Evolutionary conservation across 208 protist species (phyloP).

Genomic region (Balamuthia mandrillaris): DNA sequence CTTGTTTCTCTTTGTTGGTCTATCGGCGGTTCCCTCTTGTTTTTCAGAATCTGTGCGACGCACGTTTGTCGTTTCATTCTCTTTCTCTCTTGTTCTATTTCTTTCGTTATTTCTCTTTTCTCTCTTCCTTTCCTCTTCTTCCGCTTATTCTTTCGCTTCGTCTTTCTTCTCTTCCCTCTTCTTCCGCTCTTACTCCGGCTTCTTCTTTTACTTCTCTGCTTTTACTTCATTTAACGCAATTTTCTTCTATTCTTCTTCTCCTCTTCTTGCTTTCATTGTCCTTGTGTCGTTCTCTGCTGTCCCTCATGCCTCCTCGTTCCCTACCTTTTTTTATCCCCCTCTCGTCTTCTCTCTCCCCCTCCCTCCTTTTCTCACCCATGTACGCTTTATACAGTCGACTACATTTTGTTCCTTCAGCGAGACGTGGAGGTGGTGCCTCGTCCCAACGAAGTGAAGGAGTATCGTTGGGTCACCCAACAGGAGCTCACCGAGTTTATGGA

Average conservation of each 20-base stretch:
- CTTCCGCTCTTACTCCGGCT: background rate
- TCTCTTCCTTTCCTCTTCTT: no score
- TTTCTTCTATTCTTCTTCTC: background rate
- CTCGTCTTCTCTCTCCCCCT: background rate
- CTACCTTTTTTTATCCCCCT: background rate
- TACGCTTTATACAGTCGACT: conserved; percentile 56
- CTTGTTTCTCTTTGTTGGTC: background rate
- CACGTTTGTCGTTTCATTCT: no score
- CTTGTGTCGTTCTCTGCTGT: background rate
- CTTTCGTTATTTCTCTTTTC: no score
- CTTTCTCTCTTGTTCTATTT: no score
- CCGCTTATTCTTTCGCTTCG: no score
- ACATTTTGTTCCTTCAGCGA: conserved; percentile 58
- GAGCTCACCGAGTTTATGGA: conserved; percentile 63
- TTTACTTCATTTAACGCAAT: background rate
- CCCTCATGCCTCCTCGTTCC: background rate
- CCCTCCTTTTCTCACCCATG: background rate
- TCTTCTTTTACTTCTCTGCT: background rate
- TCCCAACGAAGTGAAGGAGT: conserved; percentile 67
- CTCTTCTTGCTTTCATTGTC: background rate
- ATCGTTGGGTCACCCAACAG: conserved; percentile 56
- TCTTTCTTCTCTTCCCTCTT: background rate
- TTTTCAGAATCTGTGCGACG: conserved; percentile 6
- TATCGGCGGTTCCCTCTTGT: background rate
- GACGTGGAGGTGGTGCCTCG: conserved; percentile 2